A percentile compares a stretch with the other conserved stretches of the same genome.
Conservation (phyloP, 2,329 filamentous ascomycete genomes). For the Arthrobotrys sphaeroides region DNA sequence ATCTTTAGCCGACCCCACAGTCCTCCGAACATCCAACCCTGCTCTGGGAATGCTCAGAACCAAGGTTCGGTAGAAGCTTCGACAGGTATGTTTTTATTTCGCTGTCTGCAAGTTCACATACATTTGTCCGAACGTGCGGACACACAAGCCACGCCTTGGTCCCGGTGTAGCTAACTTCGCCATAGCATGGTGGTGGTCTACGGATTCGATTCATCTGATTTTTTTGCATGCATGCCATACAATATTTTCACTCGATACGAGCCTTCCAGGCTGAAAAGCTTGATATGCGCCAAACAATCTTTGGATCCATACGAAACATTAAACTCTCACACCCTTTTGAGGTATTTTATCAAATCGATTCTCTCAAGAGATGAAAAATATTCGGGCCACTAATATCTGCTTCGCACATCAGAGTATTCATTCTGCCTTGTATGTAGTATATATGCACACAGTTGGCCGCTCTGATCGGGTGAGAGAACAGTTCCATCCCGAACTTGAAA, state of each 20-base stretch:
- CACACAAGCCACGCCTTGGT: constrained; percentile 20
- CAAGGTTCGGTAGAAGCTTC: constrained; percentile 11
- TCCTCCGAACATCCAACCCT: neutral
- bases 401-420: neutral
- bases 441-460: too few relatives aligned
- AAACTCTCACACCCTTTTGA: neutral
- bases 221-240: neutral
- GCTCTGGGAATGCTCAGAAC: constrained; percentile 10
- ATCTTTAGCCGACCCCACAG: constrained; percentile 39
- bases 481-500: neutral
- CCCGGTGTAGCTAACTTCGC: neutral
- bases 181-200: neutral
- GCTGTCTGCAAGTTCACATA: neutral
- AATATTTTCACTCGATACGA: neutral
- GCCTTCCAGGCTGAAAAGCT: constrained; percentile 18
- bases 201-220: constrained; percentile 34
- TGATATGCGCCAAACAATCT: neutral
- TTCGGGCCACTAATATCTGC: neutral
- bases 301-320: neutral
- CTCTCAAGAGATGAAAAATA: neutral
- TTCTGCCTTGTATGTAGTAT: neutral
- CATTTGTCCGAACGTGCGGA: neutral
- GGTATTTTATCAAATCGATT: constrained; percentile 12
- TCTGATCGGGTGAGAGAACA: neutral
- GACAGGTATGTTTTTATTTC: constrained; percentile 20